These are phyloP conservation scores for Plasmodium malariae DNA, from an alignment of 169 alveolate species.

Conservation along the genomic window DNA sequence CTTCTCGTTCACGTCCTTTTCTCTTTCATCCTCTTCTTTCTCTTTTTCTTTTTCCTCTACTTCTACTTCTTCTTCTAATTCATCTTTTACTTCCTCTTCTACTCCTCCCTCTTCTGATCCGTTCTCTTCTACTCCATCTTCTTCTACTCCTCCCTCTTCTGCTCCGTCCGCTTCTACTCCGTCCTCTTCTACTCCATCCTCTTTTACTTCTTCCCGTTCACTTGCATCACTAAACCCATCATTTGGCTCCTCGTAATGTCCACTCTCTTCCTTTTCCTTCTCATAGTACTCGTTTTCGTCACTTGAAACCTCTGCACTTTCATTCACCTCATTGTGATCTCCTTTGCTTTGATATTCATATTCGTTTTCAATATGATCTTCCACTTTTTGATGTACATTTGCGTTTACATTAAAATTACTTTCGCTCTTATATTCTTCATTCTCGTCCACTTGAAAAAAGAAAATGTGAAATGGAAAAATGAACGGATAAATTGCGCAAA, in stretches of 20 bases:
- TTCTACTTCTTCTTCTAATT: background rate
- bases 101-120: background rate
- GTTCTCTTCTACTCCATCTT: background rate
- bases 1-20: background rate
- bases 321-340: background rate
- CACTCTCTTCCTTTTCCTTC: background rate
- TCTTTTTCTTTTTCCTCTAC: background rate
- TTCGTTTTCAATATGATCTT: constrained; percentile 1
- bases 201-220: background rate
- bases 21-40: background rate
- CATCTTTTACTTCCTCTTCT: background rate
- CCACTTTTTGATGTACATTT: no score
- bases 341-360: no score
- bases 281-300: background rate
- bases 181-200: background rate
- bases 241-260: no score
- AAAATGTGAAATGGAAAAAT: background rate
- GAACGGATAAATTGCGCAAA: background rate
- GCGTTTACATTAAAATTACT: background rate
- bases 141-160: background rate
- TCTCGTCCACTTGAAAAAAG: background rate
- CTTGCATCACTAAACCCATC: background rate
- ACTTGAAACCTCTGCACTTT: background rate
- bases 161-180: background rate
- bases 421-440: background rate